Conservation (phyloP, 495 filamentous ascomycete species). For the Neurospora sublineolata region DNA sequence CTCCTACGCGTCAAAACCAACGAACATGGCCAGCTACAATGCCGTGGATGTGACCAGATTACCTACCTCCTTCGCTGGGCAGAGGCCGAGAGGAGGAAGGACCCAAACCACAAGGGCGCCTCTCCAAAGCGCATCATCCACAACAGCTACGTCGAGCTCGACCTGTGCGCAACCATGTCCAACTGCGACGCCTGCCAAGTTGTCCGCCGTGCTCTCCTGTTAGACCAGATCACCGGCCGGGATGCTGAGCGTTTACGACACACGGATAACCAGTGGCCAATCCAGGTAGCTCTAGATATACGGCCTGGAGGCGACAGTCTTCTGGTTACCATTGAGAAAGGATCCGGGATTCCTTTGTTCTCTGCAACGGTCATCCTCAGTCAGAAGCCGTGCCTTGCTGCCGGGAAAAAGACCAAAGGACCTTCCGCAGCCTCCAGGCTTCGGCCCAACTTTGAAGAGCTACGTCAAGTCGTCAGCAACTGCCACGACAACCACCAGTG, state of each 20-base stretch:
- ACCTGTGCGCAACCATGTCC: slow-evolving; percentile 11
- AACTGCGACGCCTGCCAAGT: slow-evolving; percentile 19
- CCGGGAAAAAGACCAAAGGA: slow-evolving; percentile 2
- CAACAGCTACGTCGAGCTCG: slow-evolving; percentile 18
- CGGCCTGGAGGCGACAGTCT: slow-evolving; percentile 7
- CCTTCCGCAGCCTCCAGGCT: slow-evolving; percentile 1
- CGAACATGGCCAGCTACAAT: slow-evolving; percentile 15
- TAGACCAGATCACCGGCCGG: slow-evolving; percentile 16
- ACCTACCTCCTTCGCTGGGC: slow-evolving; percentile 21
- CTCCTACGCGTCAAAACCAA: slow-evolving; percentile 10
- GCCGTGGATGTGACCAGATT: slow-evolving; percentile 15
- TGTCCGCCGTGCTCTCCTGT: slow-evolving; percentile 17
- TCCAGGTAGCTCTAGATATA: slow-evolving; percentile 12
- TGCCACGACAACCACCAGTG: slow-evolving; percentile 21
- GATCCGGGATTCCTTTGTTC: slow-evolving; percentile 1
- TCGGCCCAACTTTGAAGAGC: slow-evolving; percentile 12
- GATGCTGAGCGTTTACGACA: slow-evolving; percentile 11
- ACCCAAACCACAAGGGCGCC: slow-evolving; percentile 7
- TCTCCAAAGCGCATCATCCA: slow-evolving; percentile 15
- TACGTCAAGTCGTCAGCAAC: slow-evolving; percentile 10
- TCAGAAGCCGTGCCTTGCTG: not conserved
- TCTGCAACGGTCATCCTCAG: slow-evolving; percentile 11
- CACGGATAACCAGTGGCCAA: slow-evolving; percentile 12
- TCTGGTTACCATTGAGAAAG: slow-evolving; percentile 8
- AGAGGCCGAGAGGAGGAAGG: slow-evolving; percentile 13